Conservation (phyloP, 139 green algal species). For the Trebouxia sp. region DNA sequence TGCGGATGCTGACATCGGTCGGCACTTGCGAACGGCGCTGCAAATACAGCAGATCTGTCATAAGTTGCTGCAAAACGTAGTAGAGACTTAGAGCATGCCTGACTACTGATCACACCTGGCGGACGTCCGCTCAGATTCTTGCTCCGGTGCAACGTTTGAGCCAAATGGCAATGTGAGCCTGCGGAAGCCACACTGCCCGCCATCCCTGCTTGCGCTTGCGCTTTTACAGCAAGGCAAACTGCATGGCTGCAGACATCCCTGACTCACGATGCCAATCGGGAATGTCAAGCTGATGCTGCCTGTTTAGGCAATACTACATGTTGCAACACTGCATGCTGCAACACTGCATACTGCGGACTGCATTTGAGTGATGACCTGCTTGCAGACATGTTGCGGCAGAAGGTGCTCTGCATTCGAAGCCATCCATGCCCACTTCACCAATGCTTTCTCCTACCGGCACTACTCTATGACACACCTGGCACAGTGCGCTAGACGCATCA, state of each 20-base stretch:
- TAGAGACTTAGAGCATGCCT: too few species aligned
- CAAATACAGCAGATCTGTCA: background rate
- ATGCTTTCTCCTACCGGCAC: too few species aligned
- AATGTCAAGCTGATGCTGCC: background rate
- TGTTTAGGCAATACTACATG: slow-evolving; percentile 1
- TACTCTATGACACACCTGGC: too few species aligned
- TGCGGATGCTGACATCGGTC: background rate
- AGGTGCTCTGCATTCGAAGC: too few species aligned
- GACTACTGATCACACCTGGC: background rate
- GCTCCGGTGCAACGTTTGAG: background rate
- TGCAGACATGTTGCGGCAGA: too few species aligned
- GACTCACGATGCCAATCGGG: background rate
- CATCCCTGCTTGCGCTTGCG: background rate
- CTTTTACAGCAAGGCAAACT: background rate
- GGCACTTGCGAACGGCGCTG: background rate
- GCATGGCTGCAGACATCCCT: slow-evolving; percentile 3
- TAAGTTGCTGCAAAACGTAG: background rate
- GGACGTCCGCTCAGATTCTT: background rate
- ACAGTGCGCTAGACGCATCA: too few species aligned
- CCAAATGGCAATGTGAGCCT: background rate
- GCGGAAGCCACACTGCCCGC: background rate
- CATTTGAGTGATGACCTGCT: too few species aligned
- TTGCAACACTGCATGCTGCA: too few species aligned
- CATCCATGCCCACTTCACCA: too few species aligned
- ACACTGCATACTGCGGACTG: too few species aligned